A percentile compares a stretch with the other conserved stretches of the same genome.
Evolutionary conservation across 2,329 filamentous ascomycete genomes (phyloP).

Genomic region (Penicillium sp.): DNA sequence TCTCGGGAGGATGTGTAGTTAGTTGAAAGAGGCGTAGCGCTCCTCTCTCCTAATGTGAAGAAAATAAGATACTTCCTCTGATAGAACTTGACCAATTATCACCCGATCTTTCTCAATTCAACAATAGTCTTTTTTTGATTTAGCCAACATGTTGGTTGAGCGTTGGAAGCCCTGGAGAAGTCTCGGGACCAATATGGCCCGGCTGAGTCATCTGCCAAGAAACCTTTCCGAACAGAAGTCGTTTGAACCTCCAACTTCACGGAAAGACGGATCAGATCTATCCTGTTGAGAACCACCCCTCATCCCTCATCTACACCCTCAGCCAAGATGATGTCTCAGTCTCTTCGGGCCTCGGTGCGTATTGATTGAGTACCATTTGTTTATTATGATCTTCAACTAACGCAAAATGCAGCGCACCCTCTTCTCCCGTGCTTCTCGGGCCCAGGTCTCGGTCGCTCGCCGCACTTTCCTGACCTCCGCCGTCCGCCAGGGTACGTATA

Average conservation of each 20-base stretch:
- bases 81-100: background rate
- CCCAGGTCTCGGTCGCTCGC: constrained; percentile 56
- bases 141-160: background rate
- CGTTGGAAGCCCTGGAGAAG: background rate
- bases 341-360: constrained; percentile 61
- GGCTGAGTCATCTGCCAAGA: constrained; percentile 26
- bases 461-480: constrained; percentile 64
- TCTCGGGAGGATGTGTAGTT: background rate
- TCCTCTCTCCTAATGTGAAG: background rate
- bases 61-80: background rate
- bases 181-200: constrained; percentile 7
- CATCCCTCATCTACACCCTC: constrained; percentile 28
- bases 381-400: constrained; percentile 12
- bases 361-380: background rate
- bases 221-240: constrained; percentile 28
- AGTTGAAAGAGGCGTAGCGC: background rate
- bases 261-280: constrained; percentile 28
- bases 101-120: background rate
- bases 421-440: constrained; percentile 60
- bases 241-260: constrained; percentile 28
- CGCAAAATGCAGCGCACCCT: constrained; percentile 54
- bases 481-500: constrained; percentile 59
- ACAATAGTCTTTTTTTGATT: background rate
- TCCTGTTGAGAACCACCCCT: constrained; percentile 26
- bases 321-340: constrained; percentile 59